Evolutionary conservation across 805 yeast genomes (phyloP).

Genomic region (Starmerella sp.): DNA sequence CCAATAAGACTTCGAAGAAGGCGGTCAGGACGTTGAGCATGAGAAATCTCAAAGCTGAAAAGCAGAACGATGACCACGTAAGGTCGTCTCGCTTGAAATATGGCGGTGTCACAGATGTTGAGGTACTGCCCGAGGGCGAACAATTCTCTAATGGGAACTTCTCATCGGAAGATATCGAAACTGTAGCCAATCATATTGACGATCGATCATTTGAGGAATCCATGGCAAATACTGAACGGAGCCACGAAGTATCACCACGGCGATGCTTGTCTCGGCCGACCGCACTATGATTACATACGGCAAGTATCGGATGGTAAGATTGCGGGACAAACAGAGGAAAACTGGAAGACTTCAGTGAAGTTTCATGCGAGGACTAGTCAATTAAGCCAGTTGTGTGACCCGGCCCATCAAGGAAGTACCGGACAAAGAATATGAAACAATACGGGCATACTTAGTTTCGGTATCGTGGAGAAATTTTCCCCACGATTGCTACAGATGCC

Average conservation of each 20-base stretch:
- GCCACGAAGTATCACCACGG: slow-evolving; percentile 35
- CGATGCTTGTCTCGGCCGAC: slow-evolving; percentile 39
- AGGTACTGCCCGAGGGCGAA: background rate
- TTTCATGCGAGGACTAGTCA: slow-evolving; percentile 38
- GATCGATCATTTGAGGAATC: slow-evolving; percentile 31
- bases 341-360: slow-evolving; percentile 17
- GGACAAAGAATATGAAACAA: slow-evolving; percentile 33
- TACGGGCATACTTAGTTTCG: slow-evolving; percentile 42
- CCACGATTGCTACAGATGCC: background rate
- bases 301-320: slow-evolving; percentile 17
- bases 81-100: background rate
- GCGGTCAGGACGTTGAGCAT: no score
- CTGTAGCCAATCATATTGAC: slow-evolving; percentile 17
- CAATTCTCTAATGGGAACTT: background rate
- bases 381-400: slow-evolving; percentile 52
- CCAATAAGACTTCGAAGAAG: no score
- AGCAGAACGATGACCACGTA: background rate
- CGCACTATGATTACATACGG: slow-evolving; percentile 31
- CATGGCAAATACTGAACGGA: slow-evolving; percentile 32
- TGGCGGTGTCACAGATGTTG: background rate
- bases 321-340: slow-evolving; percentile 15
- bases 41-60: background rate
- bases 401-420: slow-evolving; percentile 38
- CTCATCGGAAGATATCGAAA: slow-evolving; percentile 7
- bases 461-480: no score